Evolutionary conservation across 108 stramenopile genomes (phyloP).

Genomic region (Craspedostauros australis): DNA sequence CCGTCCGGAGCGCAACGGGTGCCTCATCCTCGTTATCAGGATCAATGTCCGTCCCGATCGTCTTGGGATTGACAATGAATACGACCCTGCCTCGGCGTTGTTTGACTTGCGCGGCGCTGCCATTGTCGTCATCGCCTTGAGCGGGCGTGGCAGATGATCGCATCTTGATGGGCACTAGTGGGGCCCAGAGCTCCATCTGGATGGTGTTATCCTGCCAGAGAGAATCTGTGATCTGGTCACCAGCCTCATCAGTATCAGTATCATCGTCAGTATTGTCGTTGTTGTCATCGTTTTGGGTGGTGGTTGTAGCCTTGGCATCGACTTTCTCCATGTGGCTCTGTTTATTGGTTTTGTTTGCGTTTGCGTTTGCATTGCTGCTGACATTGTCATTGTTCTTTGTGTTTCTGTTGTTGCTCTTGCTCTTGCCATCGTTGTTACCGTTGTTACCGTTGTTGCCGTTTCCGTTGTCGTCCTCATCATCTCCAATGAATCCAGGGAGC

Average conservation of each 20-base stretch:
- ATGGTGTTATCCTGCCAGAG: slow-evolving; percentile 76
- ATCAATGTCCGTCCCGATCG: slow-evolving; percentile 18
- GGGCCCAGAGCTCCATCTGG: slow-evolving; percentile 78
- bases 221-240: slow-evolving; percentile 15
- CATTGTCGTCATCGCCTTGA: neutral
- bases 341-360: neutral
- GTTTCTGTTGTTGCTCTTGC: slow-evolving; percentile 13
- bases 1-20: slow-evolving; percentile 28
- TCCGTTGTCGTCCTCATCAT: slow-evolving; percentile 4
- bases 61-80: slow-evolving; percentile 49
- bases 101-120: neutral
- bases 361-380: slow-evolving; percentile 9
- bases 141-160: neutral
- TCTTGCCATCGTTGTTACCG: slow-evolving; percentile 17
- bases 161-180: slow-evolving; percentile 43
- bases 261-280: slow-evolving; percentile 1
- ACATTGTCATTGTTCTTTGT: slow-evolving; percentile 15
- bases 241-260: neutral
- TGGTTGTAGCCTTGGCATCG: neutral
- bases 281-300: neutral
- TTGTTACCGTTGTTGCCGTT: slow-evolving; percentile 2
- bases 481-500: slow-evolving; percentile 24
- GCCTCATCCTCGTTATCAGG: slow-evolving; percentile 17
- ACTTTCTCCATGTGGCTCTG: neutral
- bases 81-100: slow-evolving; percentile 61